Base-by-base conservation (phyloP, 495 filamentous ascomycete species). In the Aspergillus coremiiformis region DNA sequence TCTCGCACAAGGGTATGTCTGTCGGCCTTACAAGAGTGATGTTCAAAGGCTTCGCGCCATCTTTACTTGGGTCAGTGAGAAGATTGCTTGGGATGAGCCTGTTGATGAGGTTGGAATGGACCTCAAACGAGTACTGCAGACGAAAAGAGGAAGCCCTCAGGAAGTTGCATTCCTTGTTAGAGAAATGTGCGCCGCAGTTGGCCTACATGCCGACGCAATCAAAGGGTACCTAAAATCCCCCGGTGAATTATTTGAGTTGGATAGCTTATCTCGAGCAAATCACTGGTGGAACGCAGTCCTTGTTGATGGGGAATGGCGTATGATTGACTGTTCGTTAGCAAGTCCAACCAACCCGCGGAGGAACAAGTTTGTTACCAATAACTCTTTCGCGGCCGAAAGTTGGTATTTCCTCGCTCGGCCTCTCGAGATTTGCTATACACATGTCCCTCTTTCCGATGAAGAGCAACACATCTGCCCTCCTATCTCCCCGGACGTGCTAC, bases 221-320 rank as follows among this genome's bases (percentile, higher is more conserved):
- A 78, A 82, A 49, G 93, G 93, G 6, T 96, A 87, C 60, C 82
- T 99, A 26, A 99, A 97, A 63, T 71, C 80, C 9, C 94, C 94
- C 0, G 93, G 92, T 1, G 92, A 96, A 57, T 66, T 81, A 2
- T 76, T 89, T 14, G 91, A 96, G 29, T 68, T 87, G 21, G 85
- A 84, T 43, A 70, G 68, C 41, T 78, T 84, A 12, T 81, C 86
- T 49, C 82, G 85, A 30, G 80, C 92, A 7, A 99, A 99, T 58
- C 93, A 99, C 74, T 96, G 89, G 86, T 99, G 93, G 93, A 99
- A 99, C 61, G 84, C 89, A 1, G 90, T 99, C 3, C 69, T 95
- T 32, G 84, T 95, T 10, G 94, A 99, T 60, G 84, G 87, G 14
- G 89, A 95, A 67, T 99, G 93, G 93, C 85, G 93, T 43, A 84